Evolutionary conservation across 106 monocot species (phyloP), one percentile per base, ranked within the genome.

Genomic region (Acorus gramineus): DNA sequence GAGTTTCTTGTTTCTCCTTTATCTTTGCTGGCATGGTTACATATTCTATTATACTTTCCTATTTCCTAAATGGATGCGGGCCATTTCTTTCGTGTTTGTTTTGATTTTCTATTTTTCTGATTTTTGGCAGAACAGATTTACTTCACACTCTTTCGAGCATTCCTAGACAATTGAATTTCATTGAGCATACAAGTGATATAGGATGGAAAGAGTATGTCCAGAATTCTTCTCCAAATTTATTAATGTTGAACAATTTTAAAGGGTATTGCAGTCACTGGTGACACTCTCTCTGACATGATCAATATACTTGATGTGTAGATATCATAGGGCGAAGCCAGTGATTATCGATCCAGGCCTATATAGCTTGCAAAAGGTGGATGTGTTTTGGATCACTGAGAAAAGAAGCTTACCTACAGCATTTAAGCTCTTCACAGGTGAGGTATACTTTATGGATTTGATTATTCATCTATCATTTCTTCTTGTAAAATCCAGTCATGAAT

Each of bases 341-440:
- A 77, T 87, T 50, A 77, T 87, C 43, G 86, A 87, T 55, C 86
- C 86, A 49, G 86, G 80, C 53, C 79, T 87, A 46, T 80, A 87
- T 59, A 87, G 73, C 62, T 69, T 71, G 61, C 79, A 77, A 12
- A 87, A 87, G 52, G 77, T 79, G 0, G 86, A 87, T 46, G 80
- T 87, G 8, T 77, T 77, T 66, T 87, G 82, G 83, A 61, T 80
- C 58, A 74, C 86, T 3, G 83, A 87, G 77, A 82, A 74, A 58
- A 69, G 86, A 63, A 80, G 73, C 48, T 58, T 87, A 11, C 86
- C 86, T 10, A 80, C 86, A 50, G 79, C 86, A 49, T 87, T 87
- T 62, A 83, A 83, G 74, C 86, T 87, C 14, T 87, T 87, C 66
- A 87, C 86, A 53, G 86, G 86, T 86, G 52, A 62, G 10, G 28